Evolutionary conservation across 2,329 filamentous ascomycete genomes (phyloP).

Genomic region (Aspergillus sp.): DNA sequence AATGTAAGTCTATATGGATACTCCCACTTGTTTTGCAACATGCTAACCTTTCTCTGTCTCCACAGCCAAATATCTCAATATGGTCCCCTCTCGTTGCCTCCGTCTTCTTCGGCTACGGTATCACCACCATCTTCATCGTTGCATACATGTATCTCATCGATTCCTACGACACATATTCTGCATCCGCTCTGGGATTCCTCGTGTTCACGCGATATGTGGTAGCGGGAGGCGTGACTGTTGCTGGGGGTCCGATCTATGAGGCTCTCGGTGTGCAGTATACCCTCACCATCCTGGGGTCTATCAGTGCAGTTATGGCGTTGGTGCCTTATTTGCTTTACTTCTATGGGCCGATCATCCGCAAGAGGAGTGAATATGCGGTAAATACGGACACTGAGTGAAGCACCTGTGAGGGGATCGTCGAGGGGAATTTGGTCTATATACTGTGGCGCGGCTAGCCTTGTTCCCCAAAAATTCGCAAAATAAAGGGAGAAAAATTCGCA

Average conservation of each 20-base stretch:
- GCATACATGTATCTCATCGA: slow-evolving; percentile 62
- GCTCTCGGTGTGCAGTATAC: slow-evolving; percentile 48
- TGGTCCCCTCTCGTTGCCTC: slow-evolving; percentile 56
- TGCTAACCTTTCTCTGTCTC: too few relatives aligned
- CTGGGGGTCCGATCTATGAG: slow-evolving; percentile 41
- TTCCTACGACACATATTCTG: slow-evolving; percentile 56
- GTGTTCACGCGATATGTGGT: slow-evolving; percentile 46
- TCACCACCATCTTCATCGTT: slow-evolving; percentile 53
- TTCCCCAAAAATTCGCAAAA: too few relatives aligned
- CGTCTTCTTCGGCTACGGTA: slow-evolving; percentile 55
- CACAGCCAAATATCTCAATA: slow-evolving; percentile 39
- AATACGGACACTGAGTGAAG: too few relatives aligned
- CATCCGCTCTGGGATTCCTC: slow-evolving; percentile 49
- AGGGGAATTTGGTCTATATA: too few relatives aligned
- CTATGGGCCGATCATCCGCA: slow-evolving; percentile 24
- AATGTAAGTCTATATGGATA: slow-evolving; percentile 16
- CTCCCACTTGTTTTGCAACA: too few relatives aligned
- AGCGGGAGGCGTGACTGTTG: slow-evolving; percentile 42
- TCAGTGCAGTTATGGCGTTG: slow-evolving; percentile 44
- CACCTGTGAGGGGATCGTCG: too few relatives aligned
- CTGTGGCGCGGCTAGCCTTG: too few relatives aligned
- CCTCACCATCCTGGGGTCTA: slow-evolving; percentile 43
- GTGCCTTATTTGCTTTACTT: slow-evolving; percentile 44
- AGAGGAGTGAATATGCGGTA: slow-evolving; percentile 20
- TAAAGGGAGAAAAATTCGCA: too few relatives aligned